Percentiles rank a stretch among this genome's conserved stretches.
Evolutionary conservation across 2,329 filamentous ascomycete genomes (phyloP).

Genomic region (Septoria petroselini): DNA sequence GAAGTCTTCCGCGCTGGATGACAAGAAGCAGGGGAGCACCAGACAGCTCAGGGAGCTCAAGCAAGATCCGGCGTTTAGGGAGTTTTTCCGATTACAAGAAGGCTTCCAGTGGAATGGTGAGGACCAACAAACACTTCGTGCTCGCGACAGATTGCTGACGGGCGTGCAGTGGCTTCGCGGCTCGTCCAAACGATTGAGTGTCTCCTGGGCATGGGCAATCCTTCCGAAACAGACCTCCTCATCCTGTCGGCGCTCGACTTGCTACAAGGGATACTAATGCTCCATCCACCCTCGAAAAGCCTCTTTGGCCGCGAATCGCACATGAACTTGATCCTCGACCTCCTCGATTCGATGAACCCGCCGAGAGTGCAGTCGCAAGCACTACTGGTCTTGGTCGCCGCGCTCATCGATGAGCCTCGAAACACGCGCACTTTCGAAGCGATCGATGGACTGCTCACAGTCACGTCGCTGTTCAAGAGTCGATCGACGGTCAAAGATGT

Average conservation of each 20-base stretch:
- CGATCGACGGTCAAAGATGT: slow-evolving; percentile 81
- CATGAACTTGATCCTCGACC: slow-evolving; percentile 95
- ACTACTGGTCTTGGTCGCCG: slow-evolving; percentile 83
- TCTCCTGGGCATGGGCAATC: slow-evolving; percentile 74
- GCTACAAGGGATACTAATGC: slow-evolving; percentile 79
- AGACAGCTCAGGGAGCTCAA: slow-evolving; percentile 69
- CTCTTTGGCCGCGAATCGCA: slow-evolving; percentile 86
- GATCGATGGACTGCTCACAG: slow-evolving; percentile 84
- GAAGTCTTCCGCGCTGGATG: slow-evolving; percentile 39
- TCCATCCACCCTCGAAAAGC: slow-evolving; percentile 84
- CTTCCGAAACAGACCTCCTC: slow-evolving; percentile 80
- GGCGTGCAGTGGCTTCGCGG: slow-evolving; percentile 67
- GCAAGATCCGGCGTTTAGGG: slow-evolving; percentile 82
- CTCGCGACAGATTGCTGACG: slow-evolving; percentile 16
- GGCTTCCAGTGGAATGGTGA: slow-evolving; percentile 92
- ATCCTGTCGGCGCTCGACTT: slow-evolving; percentile 85
- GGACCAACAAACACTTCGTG: slow-evolving; percentile 17
- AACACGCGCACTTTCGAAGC: slow-evolving; percentile 91
- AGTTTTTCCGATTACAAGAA: slow-evolving; percentile 96
- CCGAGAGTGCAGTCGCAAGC: slow-evolving; percentile 88
- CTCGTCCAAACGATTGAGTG: slow-evolving; percentile 82
- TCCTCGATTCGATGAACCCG: slow-evolving; percentile 85
- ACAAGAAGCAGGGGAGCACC: slow-evolving; percentile 31
- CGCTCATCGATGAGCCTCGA: slow-evolving; percentile 77
- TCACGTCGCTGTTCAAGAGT: slow-evolving; percentile 90